Evolutionary conservation across 441 rosid genomes (phyloP).

Genomic region (Gossypium schwendimanii): DNA sequence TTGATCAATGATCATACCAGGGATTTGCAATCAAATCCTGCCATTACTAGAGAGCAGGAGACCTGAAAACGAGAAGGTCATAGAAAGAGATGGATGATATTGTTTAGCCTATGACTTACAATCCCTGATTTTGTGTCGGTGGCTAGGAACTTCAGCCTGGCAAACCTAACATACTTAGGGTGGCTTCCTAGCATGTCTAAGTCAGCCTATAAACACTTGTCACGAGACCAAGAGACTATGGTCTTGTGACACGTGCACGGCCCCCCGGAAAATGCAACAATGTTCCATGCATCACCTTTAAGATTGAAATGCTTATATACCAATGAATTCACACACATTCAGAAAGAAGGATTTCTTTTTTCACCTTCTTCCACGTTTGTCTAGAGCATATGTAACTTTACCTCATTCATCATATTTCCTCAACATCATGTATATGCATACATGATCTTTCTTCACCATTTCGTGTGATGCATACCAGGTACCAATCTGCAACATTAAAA

Average conservation of each 20-base stretch:
- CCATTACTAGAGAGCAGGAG: not conserved
- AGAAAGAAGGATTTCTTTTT: not conserved
- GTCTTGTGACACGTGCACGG: no score
- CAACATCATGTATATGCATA: not conserved
- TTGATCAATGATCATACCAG: not conserved
- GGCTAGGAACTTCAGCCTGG: no score
- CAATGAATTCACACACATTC: not conserved
- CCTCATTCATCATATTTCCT: not conserved
- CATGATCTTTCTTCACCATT: not conserved
- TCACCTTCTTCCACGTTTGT: not conserved
- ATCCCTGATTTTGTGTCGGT: not conserved
- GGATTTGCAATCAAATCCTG: not conserved
- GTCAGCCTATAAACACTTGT: no score
- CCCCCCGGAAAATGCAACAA: not conserved
- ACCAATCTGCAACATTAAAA: conserved; percentile 28
- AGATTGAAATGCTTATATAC: not conserved
- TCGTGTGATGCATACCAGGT: not conserved
- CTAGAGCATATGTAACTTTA: conserved; percentile 1
- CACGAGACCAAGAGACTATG: no score
- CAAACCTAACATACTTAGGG: no score
- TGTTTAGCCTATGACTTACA: not conserved
- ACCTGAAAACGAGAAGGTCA: not conserved
- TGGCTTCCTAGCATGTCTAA: no score
- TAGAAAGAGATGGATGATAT: not conserved
- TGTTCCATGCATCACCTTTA: not conserved